These are phyloP conservation scores for Fennellomyces sp. DNA, from an alignment of 371 early-diverging fungal species.

Conservation along the genomic window DNA sequence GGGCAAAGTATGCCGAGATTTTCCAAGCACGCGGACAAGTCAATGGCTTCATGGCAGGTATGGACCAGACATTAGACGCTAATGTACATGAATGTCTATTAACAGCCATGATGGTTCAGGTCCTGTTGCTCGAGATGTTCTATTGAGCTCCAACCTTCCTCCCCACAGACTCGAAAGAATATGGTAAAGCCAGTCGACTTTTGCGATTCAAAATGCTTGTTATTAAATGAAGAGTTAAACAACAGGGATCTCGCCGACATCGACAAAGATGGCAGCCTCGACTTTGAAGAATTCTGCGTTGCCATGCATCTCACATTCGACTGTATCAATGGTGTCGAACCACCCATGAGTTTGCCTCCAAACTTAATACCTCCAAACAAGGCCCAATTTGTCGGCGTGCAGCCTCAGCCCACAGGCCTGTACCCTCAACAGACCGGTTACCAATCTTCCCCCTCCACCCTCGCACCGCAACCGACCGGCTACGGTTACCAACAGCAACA, in stretches of 20 bases:
- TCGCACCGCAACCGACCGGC: slow-evolving; percentile 27
- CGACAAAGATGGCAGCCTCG: slow-evolving; percentile 87
- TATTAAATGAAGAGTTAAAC: neutral
- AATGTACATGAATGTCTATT: too few relatives aligned
- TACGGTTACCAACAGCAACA: slow-evolving; percentile 28
- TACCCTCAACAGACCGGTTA: slow-evolving; percentile 28
- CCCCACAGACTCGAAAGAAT: slow-evolving; percentile 71
- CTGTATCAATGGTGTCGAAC: slow-evolving; percentile 64
- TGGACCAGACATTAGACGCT: neutral
- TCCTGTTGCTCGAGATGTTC: slow-evolving; percentile 64
- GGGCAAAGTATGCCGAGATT: slow-evolving; percentile 66
- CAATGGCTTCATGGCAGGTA: slow-evolving; percentile 76
- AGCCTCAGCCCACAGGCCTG: slow-evolving; percentile 36
- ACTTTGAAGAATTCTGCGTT: slow-evolving; percentile 88
- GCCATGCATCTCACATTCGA: slow-evolving; percentile 82
- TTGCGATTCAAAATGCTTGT: neutral
- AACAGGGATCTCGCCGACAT: slow-evolving; percentile 85
- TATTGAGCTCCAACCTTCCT: slow-evolving; percentile 74
- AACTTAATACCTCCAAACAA: slow-evolving; percentile 48
- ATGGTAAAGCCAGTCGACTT: slow-evolving; percentile 51
- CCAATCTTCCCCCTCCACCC: slow-evolving; percentile 15
- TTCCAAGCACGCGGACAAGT: slow-evolving; percentile 67
- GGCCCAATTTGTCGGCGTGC: slow-evolving; percentile 29
- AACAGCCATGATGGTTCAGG: slow-evolving; percentile 45
- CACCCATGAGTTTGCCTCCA: slow-evolving; percentile 62